Evolutionary conservation across 805 yeast species (phyloP), one percentile per base, ranked within the genome.

Genomic region (Lipomyces yamadae): DNA sequence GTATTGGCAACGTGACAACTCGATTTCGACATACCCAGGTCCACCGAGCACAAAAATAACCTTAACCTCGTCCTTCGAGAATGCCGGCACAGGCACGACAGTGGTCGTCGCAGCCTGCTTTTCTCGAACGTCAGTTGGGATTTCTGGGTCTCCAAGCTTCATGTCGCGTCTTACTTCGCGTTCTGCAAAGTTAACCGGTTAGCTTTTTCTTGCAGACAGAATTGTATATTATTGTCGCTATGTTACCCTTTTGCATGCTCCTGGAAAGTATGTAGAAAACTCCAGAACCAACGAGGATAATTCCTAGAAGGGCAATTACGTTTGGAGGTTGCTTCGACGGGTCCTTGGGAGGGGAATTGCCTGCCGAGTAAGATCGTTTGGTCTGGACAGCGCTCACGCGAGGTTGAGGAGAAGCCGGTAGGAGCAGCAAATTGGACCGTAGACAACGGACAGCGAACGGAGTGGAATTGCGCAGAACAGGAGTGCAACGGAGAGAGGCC

Each of bases 1-100:
- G 24, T 1, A 24, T 24, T 24, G 24, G 24, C 24, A 24, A 24
- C 24, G 24, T 24, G 24, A 24, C 6, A 2, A 32, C 29, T 29
- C 34, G 24, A 30, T 52, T 30, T 18, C 18, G 15, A 60, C 70
- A 13, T 35, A 67, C 69, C 98, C 98, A 4, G 98, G 98, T 2
- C 98, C 98, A 56, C 99, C 99, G 39, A 94, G 85, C 24, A 94
- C 97, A 77, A 91, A 94, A 34, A 93, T 83, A 3, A 94, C 96
- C 34, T 90, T 86, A 35, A 90, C 87, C 64, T 91, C 88, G 52
- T 86, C 86, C 1, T 84, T 83, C 8, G 84, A 79, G 76, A 90
- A 90, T 0, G 89, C 86, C 13, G 75, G 70, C 3, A 32, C 29
- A 11, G 61, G 35, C 39, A 55, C 15, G 29, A 37, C 13, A 37